A percentile compares a stretch with the other conserved stretches of the same genome.
Evolutionary conservation across 148 eudicot genomes (phyloP).

Genomic region (Camellia granthamiana): DNA sequence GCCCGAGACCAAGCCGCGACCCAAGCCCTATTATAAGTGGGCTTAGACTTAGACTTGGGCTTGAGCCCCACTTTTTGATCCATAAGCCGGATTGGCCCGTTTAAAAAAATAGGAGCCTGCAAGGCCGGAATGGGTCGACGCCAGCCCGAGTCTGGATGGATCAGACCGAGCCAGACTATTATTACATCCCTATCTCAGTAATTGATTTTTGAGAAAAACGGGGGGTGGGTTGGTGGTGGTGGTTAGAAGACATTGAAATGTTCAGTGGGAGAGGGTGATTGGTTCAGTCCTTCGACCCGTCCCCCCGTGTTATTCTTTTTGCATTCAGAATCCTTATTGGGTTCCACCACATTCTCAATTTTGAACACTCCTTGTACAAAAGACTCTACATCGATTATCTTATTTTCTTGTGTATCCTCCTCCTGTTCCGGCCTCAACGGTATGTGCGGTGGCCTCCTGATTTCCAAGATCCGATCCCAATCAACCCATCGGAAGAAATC

Average conservation of each 20-base stretch:
- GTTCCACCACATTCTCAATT: constrained; percentile 15
- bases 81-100: no score
- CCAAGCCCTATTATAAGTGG: no score
- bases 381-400: constrained; percentile 59
- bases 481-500: constrained; percentile 61
- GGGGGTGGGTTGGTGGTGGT: background rate
- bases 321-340: constrained; percentile 8
- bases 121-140: no score
- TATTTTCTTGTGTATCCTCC: constrained; percentile 39
- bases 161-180: no score
- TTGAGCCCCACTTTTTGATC: no score
- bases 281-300: constrained; percentile 24
- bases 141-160: no score
- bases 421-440: constrained; percentile 31
- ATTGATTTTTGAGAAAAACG: no score
- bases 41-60: no score
- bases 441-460: constrained; percentile 71
- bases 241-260: constrained; percentile 29
- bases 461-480: constrained; percentile 53
- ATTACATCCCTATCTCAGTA: no score
- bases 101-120: no score
- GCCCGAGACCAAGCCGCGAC: no score
- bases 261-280: constrained; percentile 20
- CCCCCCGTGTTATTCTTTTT: constrained; percentile 16
- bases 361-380: constrained; percentile 52